Conservation (phyloP, 805 yeast genomes). For the Priceomyces carsonii region DNA sequence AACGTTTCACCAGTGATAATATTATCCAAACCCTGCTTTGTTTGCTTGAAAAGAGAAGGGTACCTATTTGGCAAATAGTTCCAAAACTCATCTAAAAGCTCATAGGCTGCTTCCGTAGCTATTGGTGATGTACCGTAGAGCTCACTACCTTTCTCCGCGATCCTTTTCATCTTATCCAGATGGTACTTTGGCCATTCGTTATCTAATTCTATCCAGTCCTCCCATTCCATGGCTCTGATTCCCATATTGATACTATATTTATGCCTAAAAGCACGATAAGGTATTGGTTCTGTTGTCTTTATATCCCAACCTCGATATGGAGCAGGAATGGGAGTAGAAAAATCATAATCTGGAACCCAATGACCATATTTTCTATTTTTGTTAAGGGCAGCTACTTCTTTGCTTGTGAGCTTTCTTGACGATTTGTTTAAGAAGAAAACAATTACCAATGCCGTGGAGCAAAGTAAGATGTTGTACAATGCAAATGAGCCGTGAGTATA, state of each 20-base stretch:
- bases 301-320: conserved; percentile 52
- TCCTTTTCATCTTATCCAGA: conserved; percentile 49
- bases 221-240: conserved; percentile 59
- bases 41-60: conserved; percentile 51
- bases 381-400: conserved; percentile 21
- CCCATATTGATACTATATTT: conserved; percentile 71
- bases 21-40: conserved; percentile 50
- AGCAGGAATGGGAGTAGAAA: conserved; percentile 49
- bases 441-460: not conserved
- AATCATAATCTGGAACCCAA: conserved; percentile 54
- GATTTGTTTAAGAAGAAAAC: not conserved
- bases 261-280: conserved; percentile 69
- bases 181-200: conserved; percentile 64
- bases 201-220: conserved; percentile 67
- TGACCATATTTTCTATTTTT: conserved; percentile 48
- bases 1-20: conserved; percentile 55
- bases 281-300: conserved; percentile 51
- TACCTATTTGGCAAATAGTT: conserved; percentile 56
- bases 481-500: conserved; percentile 5
- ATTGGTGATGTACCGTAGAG: conserved; percentile 51
- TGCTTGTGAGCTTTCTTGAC: conserved; percentile 2
- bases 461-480: conserved; percentile 3
- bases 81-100: conserved; percentile 53
- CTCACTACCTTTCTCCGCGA: conserved; percentile 47
- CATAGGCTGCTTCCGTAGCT: conserved; percentile 56